A percentile compares a stretch with the other conserved stretches of the same genome.
These are phyloP conservation scores for Nicotiana benthamiana DNA, from an alignment of 257 asterid species.

Conservation along the genomic window DNA sequence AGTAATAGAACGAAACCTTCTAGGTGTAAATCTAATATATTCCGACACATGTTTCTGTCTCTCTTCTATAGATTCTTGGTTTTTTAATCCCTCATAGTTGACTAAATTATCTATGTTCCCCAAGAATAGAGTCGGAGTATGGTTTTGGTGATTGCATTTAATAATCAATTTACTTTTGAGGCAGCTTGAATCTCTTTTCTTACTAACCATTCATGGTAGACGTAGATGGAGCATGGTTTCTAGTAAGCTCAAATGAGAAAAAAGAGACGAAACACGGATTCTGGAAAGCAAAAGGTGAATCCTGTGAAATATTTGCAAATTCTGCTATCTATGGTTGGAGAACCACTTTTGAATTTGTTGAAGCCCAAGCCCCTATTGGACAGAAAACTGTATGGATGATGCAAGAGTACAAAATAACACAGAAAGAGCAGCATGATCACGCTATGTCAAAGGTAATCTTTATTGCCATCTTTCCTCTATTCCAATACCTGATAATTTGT, in stretches of 20 bases:
- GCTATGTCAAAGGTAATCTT: constrained; percentile 36
- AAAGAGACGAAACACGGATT: constrained; percentile 33
- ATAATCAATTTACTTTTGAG: background rate
- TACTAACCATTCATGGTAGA: constrained; percentile 5
- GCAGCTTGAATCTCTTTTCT: background rate
- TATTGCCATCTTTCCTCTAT: background rate
- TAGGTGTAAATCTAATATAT: background rate
- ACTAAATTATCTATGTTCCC: background rate
- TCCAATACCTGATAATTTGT: background rate
- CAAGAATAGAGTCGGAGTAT: background rate
- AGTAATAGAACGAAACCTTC: background rate
- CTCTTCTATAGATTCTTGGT: background rate
- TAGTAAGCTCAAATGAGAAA: constrained; percentile 23
- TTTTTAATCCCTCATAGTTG: background rate
- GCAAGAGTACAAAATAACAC: constrained; percentile 47
- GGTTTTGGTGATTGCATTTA: background rate
- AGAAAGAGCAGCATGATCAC: constrained; percentile 13
- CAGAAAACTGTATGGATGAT: constrained; percentile 44
- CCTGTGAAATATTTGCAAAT: constrained; percentile 36
- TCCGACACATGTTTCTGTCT: background rate
- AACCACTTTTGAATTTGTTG: constrained; percentile 44
- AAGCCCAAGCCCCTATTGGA: constrained; percentile 27
- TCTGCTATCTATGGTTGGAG: constrained; percentile 44
- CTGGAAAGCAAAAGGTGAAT: constrained; percentile 47
- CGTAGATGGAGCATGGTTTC: constrained; percentile 56